Evolutionary conservation across 2,329 filamentous ascomycete genomes (phyloP).

Genomic region (Elsinoe australis): DNA sequence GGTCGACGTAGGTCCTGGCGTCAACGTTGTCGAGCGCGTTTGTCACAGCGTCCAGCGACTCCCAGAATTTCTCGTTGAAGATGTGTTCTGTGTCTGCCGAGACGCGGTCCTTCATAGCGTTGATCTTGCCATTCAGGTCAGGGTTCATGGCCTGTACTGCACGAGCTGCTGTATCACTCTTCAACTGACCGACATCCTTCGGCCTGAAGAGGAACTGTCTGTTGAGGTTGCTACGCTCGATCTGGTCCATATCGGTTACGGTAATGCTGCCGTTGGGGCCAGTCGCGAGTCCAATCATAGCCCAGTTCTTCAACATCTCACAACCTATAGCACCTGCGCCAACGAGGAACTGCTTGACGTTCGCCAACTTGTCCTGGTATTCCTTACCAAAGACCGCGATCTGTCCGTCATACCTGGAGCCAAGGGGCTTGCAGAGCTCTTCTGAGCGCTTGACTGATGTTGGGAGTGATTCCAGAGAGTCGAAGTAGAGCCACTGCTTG

Average conservation of each 20-base stretch:
- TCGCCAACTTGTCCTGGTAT: conserved; percentile 87
- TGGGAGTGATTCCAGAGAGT: conserved; percentile 92
- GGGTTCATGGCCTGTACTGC: conserved; percentile 96
- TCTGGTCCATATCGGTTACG: conserved; percentile 96
- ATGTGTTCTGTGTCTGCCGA: conserved; percentile 85
- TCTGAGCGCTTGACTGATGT: conserved; percentile 66
- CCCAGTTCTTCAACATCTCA: conserved; percentile 99
- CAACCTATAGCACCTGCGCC: conserved; percentile 96
- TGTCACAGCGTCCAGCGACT: conserved; percentile 77
- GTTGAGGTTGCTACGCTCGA: conserved; percentile 98
- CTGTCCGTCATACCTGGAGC: conserved; percentile 88
- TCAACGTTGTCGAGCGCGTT: conserved; percentile 98
- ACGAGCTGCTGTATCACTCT: conserved; percentile 86
- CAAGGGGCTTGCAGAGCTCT: conserved; percentile 77
- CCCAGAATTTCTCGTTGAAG: conserved; percentile 93
- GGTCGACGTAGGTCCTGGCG: conserved; percentile 90
- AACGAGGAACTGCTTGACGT: conserved; percentile 87
- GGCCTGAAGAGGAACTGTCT: conserved; percentile 92
- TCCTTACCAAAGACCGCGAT: conserved; percentile 92
- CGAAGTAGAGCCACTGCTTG: conserved; percentile 92
- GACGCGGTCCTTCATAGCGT: conserved; percentile 79
- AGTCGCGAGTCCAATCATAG: conserved; percentile 90
- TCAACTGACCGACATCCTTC: conserved; percentile 88
- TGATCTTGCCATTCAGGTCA: conserved; percentile 78
- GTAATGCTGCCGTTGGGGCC: conserved; percentile 82